Evolutionary conservation across 2,329 filamentous ascomycete genomes (phyloP), one percentile per base, ranked within the genome.

Genomic region (Pseudopyrenochaeta lycopersici): DNA sequence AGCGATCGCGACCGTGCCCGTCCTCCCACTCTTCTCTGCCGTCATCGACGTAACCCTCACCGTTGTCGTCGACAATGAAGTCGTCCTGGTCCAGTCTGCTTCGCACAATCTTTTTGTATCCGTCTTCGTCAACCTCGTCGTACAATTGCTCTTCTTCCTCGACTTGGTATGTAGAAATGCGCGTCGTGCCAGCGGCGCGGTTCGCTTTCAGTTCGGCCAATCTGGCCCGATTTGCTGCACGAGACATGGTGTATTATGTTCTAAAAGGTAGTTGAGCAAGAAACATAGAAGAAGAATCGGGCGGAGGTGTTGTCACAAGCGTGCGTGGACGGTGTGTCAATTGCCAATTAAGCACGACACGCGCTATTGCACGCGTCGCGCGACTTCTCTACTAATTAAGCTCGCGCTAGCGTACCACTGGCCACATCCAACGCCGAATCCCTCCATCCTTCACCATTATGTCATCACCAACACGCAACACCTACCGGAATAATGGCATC

Each of bases 31-130:
- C 75, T 56, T 98, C 95, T 78, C 95, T 89, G 56, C 95, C 95
- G 72, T 98, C 95, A 74, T 98, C 94, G 62, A 92, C 94, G 71
- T 99, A 99, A 32, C 95, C 94, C 73, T 94, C 92, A 70, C 94
- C 94, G 80, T 97, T 96, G 79, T 99, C 95, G 80, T 98, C 95
- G 55, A 99, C 93, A 46, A 99, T 94, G 70, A 99, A 99, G 78
- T 99, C 95, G 68, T 99, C 95, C 69, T 96, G 84, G 71, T 98
- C 91, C 46, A 99, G 82, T 41, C 95, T 89, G 50, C 89, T 87
- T 36, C 95, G 87, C 12, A 99, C 92, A 63, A 98, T 89, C 75
- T 96, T 96, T 81, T 97, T 97, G 82, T 99, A 99, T 46, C 91
- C 90, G 70, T 95, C 94, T 69, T 99, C 95, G 71, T 98, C 93